Evolutionary conservation across 75 land plant genomes (phyloP).

Genomic region (Cupressus sempervirens): DNA sequence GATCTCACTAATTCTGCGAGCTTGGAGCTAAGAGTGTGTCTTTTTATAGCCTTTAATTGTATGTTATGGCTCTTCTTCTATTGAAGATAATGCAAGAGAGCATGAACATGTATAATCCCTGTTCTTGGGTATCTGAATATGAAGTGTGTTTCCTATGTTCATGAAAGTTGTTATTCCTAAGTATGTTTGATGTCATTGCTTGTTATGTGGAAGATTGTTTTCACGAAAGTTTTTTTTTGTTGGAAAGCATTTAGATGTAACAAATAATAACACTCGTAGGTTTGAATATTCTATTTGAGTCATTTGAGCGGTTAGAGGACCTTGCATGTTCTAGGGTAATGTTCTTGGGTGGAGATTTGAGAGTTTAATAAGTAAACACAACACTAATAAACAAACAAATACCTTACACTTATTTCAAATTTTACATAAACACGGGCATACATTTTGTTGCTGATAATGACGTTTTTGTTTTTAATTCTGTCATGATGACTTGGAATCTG

Average conservation of each 20-base stretch:
- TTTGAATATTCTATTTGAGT: too few relatives aligned
- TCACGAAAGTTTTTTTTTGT: not conserved
- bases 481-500: too few relatives aligned
- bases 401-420: too few relatives aligned
- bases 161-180: not conserved
- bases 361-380: too few relatives aligned
- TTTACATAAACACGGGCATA: too few relatives aligned
- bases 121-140: not conserved
- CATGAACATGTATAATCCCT: not conserved
- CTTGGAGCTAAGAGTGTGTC: not conserved
- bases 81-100: not conserved
- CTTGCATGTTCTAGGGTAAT: too few relatives aligned
- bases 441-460: too few relatives aligned
- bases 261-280: not conserved
- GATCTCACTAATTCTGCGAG: not conserved
- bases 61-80: not conserved
- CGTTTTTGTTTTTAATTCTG: too few relatives aligned
- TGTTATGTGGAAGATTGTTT: not conserved
- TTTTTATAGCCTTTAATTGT: not conserved
- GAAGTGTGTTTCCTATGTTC: not conserved
- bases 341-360: too few relatives aligned
- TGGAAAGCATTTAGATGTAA: not conserved
- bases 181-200: not conserved
- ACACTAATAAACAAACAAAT: too few relatives aligned
- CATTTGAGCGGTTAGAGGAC: too few relatives aligned